Evolutionary conservation across 768 basidiomycete genomes (phyloP).

Genomic region (Termitomyces titanicus): DNA sequence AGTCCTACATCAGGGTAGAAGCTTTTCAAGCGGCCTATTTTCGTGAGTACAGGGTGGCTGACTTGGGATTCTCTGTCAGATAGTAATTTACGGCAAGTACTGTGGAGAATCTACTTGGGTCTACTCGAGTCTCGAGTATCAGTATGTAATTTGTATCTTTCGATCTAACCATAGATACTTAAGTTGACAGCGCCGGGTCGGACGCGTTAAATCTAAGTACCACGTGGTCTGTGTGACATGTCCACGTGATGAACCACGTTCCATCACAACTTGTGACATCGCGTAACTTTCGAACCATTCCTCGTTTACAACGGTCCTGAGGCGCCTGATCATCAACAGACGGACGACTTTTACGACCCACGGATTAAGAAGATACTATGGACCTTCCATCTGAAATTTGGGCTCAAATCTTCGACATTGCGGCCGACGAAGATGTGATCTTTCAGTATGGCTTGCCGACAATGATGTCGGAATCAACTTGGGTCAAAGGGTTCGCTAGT

Average conservation of each 20-base stretch:
- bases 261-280: neutral
- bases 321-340: no score
- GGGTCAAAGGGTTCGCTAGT: conserved; percentile 49
- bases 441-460: conserved; percentile 60
- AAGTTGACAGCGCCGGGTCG: no score
- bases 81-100: no score
- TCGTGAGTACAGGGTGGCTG: no score
- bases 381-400: conserved; percentile 68
- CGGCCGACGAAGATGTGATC: conserved; percentile 67
- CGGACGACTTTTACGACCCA: neutral
- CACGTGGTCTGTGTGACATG: neutral
- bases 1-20: no score
- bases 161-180: no score
- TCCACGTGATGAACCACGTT: conserved; percentile 3
- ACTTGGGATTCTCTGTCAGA: no score
- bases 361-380: conserved; percentile 1
- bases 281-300: neutral
- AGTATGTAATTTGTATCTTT: no score
- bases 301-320: no score
- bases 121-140: no score
- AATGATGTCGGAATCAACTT: conserved; percentile 58
- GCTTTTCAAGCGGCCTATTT: no score
- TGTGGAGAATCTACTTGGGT: neutral
- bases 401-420: conserved; percentile 67
- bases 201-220: neutral